Percentiles rank a stretch among this genome's conserved stretches.
These are phyloP conservation scores for Pistacia atlantica DNA, from an alignment of 345 rosid species.

Conservation along the genomic window DNA sequence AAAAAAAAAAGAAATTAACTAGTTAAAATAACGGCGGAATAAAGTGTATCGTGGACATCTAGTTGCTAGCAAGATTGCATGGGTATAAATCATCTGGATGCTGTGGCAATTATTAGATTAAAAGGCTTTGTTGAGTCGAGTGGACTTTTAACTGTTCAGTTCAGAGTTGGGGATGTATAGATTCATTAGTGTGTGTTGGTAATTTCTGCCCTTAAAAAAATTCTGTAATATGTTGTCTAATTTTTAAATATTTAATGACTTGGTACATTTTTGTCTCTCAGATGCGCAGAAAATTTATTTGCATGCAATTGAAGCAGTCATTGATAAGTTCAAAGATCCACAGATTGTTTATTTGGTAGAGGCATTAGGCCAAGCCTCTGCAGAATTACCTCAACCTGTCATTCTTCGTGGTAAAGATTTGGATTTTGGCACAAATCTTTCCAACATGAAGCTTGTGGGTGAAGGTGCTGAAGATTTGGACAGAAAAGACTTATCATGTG, in stretches of 20 bases:
- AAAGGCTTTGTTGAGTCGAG: background rate
- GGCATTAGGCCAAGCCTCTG: slow-evolving; percentile 40
- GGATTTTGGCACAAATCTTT: slow-evolving; percentile 48
- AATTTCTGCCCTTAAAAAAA: background rate
- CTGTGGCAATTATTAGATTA: background rate
- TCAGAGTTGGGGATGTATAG: background rate
- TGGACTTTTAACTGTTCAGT: too few relatives aligned
- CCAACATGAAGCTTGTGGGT: slow-evolving; percentile 44
- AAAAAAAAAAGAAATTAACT: background rate
- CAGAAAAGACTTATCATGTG: slow-evolving; percentile 46
- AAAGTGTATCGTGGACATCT: background rate
- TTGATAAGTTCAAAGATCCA: slow-evolving; percentile 65
- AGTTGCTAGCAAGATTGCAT: background rate
- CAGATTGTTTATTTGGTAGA: slow-evolving; percentile 56
- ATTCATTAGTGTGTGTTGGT: background rate
- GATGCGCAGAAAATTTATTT: slow-evolving; percentile 53
- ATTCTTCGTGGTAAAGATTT: slow-evolving; percentile 59
- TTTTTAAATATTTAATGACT: background rate
- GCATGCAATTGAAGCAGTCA: slow-evolving; percentile 48
- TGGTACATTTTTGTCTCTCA: slow-evolving; percentile 29
- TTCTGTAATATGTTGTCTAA: background rate
- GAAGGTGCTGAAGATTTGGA: slow-evolving; percentile 41
- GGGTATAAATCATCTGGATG: background rate
- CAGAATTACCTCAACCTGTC: slow-evolving; percentile 45
- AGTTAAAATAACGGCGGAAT: too few relatives aligned